Evolutionary conservation across 768 basidiomycete species (phyloP).

Genomic region (Agaricus sinodeliciosus): DNA sequence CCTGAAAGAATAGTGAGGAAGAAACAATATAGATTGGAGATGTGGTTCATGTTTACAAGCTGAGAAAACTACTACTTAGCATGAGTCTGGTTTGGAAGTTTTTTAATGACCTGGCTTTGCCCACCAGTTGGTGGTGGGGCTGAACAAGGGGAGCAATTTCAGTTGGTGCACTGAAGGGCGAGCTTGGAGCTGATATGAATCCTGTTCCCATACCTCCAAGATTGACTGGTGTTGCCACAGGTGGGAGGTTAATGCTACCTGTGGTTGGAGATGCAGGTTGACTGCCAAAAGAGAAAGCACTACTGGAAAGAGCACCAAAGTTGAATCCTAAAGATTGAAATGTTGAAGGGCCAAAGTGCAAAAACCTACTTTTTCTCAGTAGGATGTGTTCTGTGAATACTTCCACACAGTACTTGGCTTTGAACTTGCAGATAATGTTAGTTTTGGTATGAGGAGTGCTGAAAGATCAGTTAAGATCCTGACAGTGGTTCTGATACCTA

Average conservation of each 20-base stretch:
- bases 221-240: constrained; percentile 26
- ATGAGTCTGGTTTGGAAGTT: constrained; percentile 41
- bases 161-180: constrained; percentile 38
- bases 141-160: constrained; percentile 36
- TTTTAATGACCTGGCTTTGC: constrained; percentile 39
- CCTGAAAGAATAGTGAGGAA: too few relatives aligned
- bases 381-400: too few relatives aligned
- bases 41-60: neutral
- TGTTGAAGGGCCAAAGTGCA: constrained; percentile 55
- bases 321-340: constrained; percentile 43
- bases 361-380: too few relatives aligned
- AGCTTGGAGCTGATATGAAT: constrained; percentile 31
- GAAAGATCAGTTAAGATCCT: too few relatives aligned
- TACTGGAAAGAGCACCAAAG: constrained; percentile 36
- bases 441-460: too few relatives aligned
- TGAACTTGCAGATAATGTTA: too few relatives aligned
- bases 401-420: too few relatives aligned
- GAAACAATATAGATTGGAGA: too few relatives aligned
- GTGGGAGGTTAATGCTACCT: constrained; percentile 30
- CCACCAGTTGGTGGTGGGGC: constrained; percentile 32
- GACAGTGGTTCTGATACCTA: too few relatives aligned
- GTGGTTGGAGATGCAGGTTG: constrained; percentile 56
- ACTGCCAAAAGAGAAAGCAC: constrained; percentile 45
- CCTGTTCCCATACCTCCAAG: constrained; percentile 31
- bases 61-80: constrained; percentile 27